Conservation (phyloP, 1,284 basidiomycete genomes). For the Pseudomicrostroma phylloplanum region DNA sequence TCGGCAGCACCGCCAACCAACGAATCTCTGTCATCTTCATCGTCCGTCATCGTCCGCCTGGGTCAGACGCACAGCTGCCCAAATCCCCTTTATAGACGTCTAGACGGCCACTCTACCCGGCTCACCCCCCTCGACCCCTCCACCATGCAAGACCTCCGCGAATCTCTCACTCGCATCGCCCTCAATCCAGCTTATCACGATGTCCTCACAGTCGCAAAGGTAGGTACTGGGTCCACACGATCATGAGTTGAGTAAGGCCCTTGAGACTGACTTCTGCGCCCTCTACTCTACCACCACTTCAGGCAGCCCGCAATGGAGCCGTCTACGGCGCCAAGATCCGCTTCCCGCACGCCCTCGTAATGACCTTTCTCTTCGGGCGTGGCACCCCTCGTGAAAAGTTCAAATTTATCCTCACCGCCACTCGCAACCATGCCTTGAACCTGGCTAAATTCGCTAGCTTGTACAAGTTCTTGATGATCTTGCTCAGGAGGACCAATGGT, state of each 20-base stretch:
- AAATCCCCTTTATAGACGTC: too few species aligned
- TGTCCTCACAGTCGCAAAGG: constrained; percentile 83
- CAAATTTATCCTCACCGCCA: constrained; percentile 72
- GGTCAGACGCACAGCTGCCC: not conserved
- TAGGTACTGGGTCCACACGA: constrained; percentile 12
- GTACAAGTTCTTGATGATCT: constrained; percentile 78
- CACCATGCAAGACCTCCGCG: constrained; percentile 4
- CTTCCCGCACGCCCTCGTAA: constrained; percentile 96
- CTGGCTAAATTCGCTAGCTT: constrained; percentile 87
- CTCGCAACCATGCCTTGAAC: constrained; percentile 78
- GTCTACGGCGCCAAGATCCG: constrained; percentile 90
- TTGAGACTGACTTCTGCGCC: not conserved
- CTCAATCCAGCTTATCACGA: constrained; percentile 72
- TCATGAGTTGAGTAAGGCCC: too few species aligned
- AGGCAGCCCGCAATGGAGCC: constrained; percentile 79
- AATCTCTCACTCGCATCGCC: constrained; percentile 23
- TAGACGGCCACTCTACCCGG: not conserved
- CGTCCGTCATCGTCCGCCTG: too few species aligned
- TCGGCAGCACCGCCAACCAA: too few species aligned
- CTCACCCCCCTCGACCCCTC: not conserved
- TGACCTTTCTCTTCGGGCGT: constrained; percentile 79
- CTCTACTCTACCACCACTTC: not conserved
- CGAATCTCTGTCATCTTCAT: too few species aligned
- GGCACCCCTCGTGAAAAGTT: constrained; percentile 56
- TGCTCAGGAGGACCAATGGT: constrained; percentile 70